Conservation (phyloP, 305 asterid genomes). For the Rubia balearica region DNA sequence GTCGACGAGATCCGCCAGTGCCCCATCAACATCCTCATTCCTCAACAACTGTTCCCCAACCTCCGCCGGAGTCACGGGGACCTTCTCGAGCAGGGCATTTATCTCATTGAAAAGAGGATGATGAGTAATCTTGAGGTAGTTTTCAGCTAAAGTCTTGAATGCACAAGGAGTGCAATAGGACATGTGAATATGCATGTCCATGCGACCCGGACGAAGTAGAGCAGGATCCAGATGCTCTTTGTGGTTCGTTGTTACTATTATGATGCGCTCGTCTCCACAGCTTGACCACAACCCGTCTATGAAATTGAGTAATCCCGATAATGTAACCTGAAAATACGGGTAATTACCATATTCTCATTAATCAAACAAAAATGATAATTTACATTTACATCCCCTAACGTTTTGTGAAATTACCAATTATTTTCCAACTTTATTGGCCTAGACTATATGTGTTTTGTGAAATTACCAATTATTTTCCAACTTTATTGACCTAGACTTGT, state of each 20-base stretch:
- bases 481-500: too few species aligned
- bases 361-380: background rate
- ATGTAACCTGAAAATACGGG: conserved; percentile 25
- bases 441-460: too few species aligned
- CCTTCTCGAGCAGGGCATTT: conserved; percentile 18
- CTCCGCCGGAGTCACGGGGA: conserved; percentile 33
- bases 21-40: conserved; percentile 24
- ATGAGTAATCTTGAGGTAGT: conserved; percentile 27
- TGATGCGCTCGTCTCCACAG: conserved; percentile 43
- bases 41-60: conserved; percentile 39
- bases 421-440: too few species aligned
- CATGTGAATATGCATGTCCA: conserved; percentile 46
- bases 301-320: conserved; percentile 44
- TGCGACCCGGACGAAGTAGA: conserved; percentile 39
- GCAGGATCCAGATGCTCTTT: conserved; percentile 37
- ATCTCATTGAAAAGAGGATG: conserved; percentile 18
- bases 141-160: conserved; percentile 27
- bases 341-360: too few species aligned
- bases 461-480: too few species aligned
- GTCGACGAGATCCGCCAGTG: conserved; percentile 24
- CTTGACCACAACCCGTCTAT: conserved; percentile 49
- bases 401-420: too few species aligned
- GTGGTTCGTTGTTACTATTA: conserved; percentile 42
- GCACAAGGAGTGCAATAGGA: conserved; percentile 35
- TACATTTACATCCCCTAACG: too few species aligned